Percentiles rank a stretch among this genome's conserved stretches.
phyloP scores from a whole-genome alignment of 1,284 basidiomycete species.

The Ceraceosorus guamensis region DNA sequence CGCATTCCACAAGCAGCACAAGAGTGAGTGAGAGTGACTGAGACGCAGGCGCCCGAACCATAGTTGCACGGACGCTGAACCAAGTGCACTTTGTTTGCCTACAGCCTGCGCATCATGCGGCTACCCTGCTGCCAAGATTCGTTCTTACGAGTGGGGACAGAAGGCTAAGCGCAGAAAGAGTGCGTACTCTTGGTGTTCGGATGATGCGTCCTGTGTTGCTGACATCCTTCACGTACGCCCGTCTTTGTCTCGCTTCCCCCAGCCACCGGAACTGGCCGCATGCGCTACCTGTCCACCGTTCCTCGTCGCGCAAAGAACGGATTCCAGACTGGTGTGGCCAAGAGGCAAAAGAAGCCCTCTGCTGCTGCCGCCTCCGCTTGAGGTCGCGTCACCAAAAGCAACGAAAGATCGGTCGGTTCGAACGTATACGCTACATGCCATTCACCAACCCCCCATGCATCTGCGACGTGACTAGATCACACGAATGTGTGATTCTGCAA shows the following conservation, averaged over 20 bases:
- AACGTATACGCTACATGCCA: no score
- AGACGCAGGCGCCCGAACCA: background rate
- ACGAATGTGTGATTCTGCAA: no score
- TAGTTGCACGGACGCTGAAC: background rate
- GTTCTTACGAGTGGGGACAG: slow-evolving; percentile 94
- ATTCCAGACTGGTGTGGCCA: slow-evolving; percentile 54
- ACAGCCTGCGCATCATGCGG: slow-evolving; percentile 90
- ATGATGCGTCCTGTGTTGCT: background rate
- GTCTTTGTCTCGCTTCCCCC: background rate
- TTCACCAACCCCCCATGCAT: no score
- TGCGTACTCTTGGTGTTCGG: background rate
- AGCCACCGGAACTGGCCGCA: slow-evolving; percentile 84
- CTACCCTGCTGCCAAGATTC: slow-evolving; percentile 88
- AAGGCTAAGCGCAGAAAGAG: slow-evolving; percentile 99
- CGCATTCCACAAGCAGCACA: slow-evolving; percentile 93
- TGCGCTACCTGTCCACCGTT: slow-evolving; percentile 77
- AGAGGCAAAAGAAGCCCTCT: slow-evolving; percentile 23
- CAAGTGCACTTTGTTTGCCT: background rate
- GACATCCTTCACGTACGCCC: background rate
- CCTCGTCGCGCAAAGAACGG: slow-evolving; percentile 69
- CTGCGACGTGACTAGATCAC: no score
- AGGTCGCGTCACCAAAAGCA: slow-evolving; percentile 1
- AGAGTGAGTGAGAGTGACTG: slow-evolving; percentile 54
- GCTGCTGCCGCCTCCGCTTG: slow-evolving; percentile 29
- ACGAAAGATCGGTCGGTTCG: no score